Evolutionary conservation across 2,329 filamentous ascomycete genomes (phyloP).

Genomic region (Cryphonectria radicalis): DNA sequence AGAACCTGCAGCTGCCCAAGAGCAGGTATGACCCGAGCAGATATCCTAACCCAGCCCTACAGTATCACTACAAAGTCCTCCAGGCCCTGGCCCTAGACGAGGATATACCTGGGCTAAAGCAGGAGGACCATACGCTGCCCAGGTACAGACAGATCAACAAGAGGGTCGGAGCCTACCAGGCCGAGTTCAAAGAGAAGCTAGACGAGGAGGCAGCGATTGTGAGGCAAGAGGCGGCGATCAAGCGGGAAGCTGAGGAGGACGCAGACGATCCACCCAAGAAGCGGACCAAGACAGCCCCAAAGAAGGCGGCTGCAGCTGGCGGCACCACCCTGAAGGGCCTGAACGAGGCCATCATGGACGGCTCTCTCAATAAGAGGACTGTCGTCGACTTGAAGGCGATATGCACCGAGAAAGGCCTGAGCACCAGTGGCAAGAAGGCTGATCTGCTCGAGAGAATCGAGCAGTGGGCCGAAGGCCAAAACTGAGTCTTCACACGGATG

Average conservation of each 20-base stretch:
- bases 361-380: slow-evolving; percentile 56
- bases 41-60: slow-evolving; percentile 89
- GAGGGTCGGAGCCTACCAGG: slow-evolving; percentile 77
- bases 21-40: slow-evolving; percentile 81
- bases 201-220: slow-evolving; percentile 55
- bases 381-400: slow-evolving; percentile 57
- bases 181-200: slow-evolving; percentile 75
- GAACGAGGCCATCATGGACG: slow-evolving; percentile 49
- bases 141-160: slow-evolving; percentile 89
- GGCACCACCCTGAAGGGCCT: slow-evolving; percentile 52
- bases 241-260: slow-evolving; percentile 56
- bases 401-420: slow-evolving; percentile 52
- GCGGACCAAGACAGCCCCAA: slow-evolving; percentile 43
- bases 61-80: slow-evolving; percentile 96
- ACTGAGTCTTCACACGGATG: background rate
- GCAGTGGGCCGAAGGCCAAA: slow-evolving; percentile 53
- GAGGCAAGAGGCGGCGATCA: slow-evolving; percentile 48
- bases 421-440: slow-evolving; percentile 55
- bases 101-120: slow-evolving; percentile 73
- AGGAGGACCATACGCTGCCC: slow-evolving; percentile 78
- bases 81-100: slow-evolving; percentile 92
- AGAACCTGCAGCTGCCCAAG: slow-evolving; percentile 87
- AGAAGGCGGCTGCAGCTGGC: slow-evolving; percentile 34
- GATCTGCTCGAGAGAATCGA: slow-evolving; percentile 60
- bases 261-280: slow-evolving; percentile 48